phyloP scores from a whole-genome alignment of 2,329 filamentous ascomycete species.

The Amauroascus niger region DNA sequence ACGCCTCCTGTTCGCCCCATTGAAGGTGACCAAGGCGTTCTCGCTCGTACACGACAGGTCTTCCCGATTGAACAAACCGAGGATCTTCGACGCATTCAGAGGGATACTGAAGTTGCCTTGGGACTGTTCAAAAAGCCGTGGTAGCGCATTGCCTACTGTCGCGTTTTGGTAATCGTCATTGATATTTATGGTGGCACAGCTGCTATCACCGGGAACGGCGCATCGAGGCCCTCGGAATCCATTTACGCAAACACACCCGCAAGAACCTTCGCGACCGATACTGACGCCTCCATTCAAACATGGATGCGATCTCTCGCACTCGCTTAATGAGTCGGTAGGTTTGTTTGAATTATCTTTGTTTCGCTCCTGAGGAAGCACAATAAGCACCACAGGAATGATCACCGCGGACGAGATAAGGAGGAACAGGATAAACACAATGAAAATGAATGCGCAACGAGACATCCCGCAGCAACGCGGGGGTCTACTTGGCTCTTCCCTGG shows the following conservation, averaged over 20 bases:
- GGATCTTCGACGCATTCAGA: conserved; percentile 57
- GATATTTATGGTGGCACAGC: conserved; percentile 45
- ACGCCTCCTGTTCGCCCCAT: conserved; percentile 41
- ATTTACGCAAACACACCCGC: conserved; percentile 80
- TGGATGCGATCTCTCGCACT: conserved; percentile 51
- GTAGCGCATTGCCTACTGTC: conserved; percentile 70
- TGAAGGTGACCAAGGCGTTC: conserved; percentile 80
- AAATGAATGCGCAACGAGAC: conserved; percentile 65
- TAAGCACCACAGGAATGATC: conserved; percentile 62
- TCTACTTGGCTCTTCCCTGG: conserved; percentile 19
- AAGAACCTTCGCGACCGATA: conserved; percentile 56
- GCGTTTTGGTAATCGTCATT: conserved; percentile 48
- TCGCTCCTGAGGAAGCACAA: conserved; percentile 47
- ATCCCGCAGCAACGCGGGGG: conserved; percentile 71
- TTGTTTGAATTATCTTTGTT: conserved; percentile 23
- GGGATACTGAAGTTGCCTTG: conserved; percentile 64
- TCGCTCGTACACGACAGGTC: conserved; percentile 73
- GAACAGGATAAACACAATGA: conserved; percentile 56
- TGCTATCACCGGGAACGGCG: conserved; percentile 39
- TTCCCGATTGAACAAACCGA: conserved; percentile 64
- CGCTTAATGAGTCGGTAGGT: conserved; percentile 21
- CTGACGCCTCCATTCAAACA: conserved; percentile 77
- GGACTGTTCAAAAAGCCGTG: conserved; percentile 59
- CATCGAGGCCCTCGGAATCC: conserved; percentile 66
- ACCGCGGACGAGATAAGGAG: conserved; percentile 70